A percentile compares a stretch with the other conserved stretches of the same genome.
Evolutionary conservation across 202 grass and related monocot species (phyloP).

Genomic region (Saccharum hybrid): DNA sequence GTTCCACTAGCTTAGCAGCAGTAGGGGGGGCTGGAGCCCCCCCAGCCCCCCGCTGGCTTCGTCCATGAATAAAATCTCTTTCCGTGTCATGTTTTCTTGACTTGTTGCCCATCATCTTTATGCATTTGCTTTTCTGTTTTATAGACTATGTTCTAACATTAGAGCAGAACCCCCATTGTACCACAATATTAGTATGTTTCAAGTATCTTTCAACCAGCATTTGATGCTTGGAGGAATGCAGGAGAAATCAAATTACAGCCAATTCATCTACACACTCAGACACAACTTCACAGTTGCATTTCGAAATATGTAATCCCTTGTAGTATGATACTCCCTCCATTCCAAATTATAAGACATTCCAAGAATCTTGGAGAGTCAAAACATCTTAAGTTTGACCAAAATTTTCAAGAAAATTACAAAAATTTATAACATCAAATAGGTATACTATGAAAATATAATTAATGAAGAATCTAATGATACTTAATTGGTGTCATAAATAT

Average conservation of each 20-base stretch:
- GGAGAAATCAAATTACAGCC: background rate
- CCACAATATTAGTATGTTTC: background rate
- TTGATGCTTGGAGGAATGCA: slow-evolving; percentile 6
- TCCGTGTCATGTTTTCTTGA: background rate
- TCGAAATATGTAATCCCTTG: background rate
- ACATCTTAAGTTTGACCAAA: no score
- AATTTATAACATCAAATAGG: no score
- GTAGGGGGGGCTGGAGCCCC: no score
- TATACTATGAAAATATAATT: no score
- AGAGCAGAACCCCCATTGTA: background rate
- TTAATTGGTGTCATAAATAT: no score
- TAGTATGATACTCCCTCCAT: background rate
- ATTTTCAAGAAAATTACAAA: no score
- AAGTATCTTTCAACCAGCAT: background rate
- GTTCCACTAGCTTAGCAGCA: no score
- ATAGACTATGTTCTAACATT: background rate
- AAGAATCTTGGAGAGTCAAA: no score
- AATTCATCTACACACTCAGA: background rate
- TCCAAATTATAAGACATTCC: no score
- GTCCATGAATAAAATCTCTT: background rate
- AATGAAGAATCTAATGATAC: no score
- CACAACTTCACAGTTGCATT: background rate
- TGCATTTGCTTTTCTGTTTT: background rate
- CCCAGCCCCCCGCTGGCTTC: no score
- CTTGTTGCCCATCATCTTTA: background rate